Base-by-base conservation (phyloP, 2,329 filamentous ascomycete genomes). In the Ophiostoma triangulosporum region DNA sequence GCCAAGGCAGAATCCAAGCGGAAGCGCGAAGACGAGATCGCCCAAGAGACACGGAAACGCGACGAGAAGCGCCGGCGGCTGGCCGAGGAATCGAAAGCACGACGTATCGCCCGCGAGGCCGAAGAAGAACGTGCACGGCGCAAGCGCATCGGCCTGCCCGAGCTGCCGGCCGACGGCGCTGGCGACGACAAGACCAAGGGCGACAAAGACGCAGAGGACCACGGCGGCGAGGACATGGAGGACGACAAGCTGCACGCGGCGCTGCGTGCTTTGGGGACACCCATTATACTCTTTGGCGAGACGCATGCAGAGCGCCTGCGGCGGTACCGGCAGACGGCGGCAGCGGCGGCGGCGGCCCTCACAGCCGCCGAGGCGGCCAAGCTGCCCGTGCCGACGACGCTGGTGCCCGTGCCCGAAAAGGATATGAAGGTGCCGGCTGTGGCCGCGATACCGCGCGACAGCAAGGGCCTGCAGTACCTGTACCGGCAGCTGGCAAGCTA, bases 401-500 rank as follows among this genome's bases (percentile, higher is more conserved):
- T 97, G 55, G 75, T 80, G 63, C 78, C 88, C 1, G 83, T 97
- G 2, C 80, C 85, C 7, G 90, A 94, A 69, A 81, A 82, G 65
- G 83, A 95, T 60, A 95, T 96, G 88, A 91, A 90, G 67, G 81
- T 97, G 24, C 72, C 80, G 1, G 73, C 75, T 15, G 73, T 72
- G 43, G 70, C 87, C 1, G 53, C 50, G 35, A 55, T 60, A 9
- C 56, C 58, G 1, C 73, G 76, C 61, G 85, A 90, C 60, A 71
- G 71, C 20, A 78, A 82, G 38, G 85, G 73, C 0, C 78, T 81
- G 46, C 71, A 76, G 45, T 89, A 85, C 67, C 72, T 98, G 38
- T 91, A 85, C 70, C 77, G 91, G 11, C 91, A 98, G 68, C 75
- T 98, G 54, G 87, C 86, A 20, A 93, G 87, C 49, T 98, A 96